Conservation (phyloP, 192 early-diverging fungal genomes). For the Entomortierella parvispora region DNA sequence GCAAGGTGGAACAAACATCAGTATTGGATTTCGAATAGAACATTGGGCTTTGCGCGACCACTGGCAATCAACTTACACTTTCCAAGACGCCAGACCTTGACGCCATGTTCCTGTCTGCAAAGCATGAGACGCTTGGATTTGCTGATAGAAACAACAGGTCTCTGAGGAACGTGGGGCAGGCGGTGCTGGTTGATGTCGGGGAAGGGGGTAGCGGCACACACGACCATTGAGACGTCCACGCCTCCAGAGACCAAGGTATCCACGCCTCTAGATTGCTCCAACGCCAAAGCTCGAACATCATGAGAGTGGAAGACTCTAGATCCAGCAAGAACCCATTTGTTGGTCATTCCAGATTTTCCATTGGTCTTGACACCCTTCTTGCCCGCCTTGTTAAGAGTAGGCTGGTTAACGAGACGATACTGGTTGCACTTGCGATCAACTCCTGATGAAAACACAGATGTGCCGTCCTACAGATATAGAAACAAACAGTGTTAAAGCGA, state of each 20-base stretch:
- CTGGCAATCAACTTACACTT: conserved; percentile 50
- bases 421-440: conserved; percentile 89
- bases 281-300: conserved; percentile 89
- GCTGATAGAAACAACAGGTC: conserved; percentile 62
- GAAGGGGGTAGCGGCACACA: conserved; percentile 66
- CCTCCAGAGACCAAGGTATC: conserved; percentile 89
- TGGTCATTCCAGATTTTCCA: conserved; percentile 24
- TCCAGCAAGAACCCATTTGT: conserved; percentile 84
- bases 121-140: conserved; percentile 72
- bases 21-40: not conserved
- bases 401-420: conserved; percentile 65
- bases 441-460: conserved; percentile 85
- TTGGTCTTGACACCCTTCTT: conserved; percentile 13
- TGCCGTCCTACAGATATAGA: conserved; percentile 55
- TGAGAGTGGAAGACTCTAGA: conserved; percentile 93
- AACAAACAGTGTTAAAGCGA: not conserved
- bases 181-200: conserved; percentile 69
- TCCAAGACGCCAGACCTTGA: conserved; percentile 90
- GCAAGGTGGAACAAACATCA: not conserved
- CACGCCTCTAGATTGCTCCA: conserved; percentile 73
- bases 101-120: conserved; percentile 69
- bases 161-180: conserved; percentile 72
- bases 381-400: conserved; percentile 38
- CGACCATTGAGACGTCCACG: conserved; percentile 78
- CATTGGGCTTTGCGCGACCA: not conserved